Conservation (phyloP, 78 protist species). For the Dictyostelium brefeldianum region DNA sequence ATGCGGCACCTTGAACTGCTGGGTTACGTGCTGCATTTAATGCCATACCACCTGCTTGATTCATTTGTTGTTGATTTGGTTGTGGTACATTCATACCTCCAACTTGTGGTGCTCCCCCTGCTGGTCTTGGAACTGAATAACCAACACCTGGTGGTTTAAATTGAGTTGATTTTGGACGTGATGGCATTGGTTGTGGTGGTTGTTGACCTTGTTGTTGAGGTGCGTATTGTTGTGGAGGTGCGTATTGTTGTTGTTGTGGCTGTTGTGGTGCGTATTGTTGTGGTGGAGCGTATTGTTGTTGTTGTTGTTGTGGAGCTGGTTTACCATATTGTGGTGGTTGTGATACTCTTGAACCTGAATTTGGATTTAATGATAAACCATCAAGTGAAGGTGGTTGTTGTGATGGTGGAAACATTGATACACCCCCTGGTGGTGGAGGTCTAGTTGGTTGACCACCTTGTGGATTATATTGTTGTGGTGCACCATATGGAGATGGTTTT, state of each 20-base stretch:
- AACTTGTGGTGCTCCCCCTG: background rate
- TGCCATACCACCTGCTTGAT: constrained; percentile 9
- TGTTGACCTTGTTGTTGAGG: constrained; percentile 21
- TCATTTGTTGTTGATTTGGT: constrained; percentile 26
- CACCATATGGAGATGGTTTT: background rate
- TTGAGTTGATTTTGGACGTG: constrained; percentile 3
- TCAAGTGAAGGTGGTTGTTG: constrained; percentile 1
- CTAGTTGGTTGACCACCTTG: background rate
- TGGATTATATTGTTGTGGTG: background rate
- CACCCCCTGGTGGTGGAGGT: constrained; percentile 9
- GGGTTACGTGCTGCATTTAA: constrained; percentile 41
- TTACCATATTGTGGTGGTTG: background rate
- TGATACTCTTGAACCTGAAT: background rate
- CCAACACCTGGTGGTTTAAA: constrained; percentile 6
- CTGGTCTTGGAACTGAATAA: constrained; percentile 10
- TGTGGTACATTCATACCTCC: background rate
- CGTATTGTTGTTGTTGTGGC: background rate
- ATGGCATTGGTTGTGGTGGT: background rate
- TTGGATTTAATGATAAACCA: background rate
- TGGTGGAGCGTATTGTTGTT: background rate
- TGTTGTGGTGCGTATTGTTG: constrained; percentile 5
- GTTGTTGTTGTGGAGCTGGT: constrained; percentile 6
- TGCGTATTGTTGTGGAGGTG: constrained; percentile 5
- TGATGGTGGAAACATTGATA: background rate
- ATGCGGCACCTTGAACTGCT: constrained; percentile 30